Evolutionary conservation across 1,139 yeast genomes (phyloP).

Genomic region (Candida freyschussii): DNA sequence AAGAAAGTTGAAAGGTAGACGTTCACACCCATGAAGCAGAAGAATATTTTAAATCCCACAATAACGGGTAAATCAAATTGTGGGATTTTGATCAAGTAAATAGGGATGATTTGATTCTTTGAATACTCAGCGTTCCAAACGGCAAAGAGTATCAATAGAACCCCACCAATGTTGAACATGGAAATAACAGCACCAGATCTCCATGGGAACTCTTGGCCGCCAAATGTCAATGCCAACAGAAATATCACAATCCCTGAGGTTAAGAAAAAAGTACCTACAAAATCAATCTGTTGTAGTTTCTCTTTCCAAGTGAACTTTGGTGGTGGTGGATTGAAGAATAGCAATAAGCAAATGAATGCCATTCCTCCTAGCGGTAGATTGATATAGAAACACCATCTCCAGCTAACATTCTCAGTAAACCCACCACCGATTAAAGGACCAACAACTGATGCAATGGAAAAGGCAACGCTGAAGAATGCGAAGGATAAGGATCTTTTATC

Average conservation of each 20-base stretch:
- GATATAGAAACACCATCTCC: conserved; percentile 80
- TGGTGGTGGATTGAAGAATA: conserved; percentile 55
- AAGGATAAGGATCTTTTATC: conserved; percentile 50
- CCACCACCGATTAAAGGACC: conserved; percentile 75
- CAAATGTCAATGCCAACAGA: conserved; percentile 49
- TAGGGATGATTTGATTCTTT: conserved; percentile 43
- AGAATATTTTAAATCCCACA: conserved; percentile 37
- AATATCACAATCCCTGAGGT: conserved; percentile 40
- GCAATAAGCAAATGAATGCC: conserved; percentile 40
- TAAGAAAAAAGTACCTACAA: conserved; percentile 41
- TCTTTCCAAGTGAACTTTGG: conserved; percentile 38
- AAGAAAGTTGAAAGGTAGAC: conserved; percentile 50
- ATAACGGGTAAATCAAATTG: conserved; percentile 31
- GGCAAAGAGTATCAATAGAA: conserved; percentile 35
- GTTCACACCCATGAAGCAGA: conserved; percentile 39
- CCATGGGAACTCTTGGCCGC: conserved; percentile 45
- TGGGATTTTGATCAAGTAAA: conserved; percentile 32
- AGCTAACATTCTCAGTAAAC: conserved; percentile 51
- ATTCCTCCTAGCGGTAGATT: conserved; percentile 66
- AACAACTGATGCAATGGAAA: conserved; percentile 51
- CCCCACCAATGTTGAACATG: conserved; percentile 51
- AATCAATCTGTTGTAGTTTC: conserved; percentile 44
- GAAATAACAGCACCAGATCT: conserved; percentile 51
- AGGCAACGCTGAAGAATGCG: conserved; percentile 46
- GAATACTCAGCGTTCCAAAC: conserved; percentile 46